Evolutionary conservation across 306 rosid genomes (phyloP), one percentile per base, ranked within the genome.

Genomic region (Sophora flavescens): DNA sequence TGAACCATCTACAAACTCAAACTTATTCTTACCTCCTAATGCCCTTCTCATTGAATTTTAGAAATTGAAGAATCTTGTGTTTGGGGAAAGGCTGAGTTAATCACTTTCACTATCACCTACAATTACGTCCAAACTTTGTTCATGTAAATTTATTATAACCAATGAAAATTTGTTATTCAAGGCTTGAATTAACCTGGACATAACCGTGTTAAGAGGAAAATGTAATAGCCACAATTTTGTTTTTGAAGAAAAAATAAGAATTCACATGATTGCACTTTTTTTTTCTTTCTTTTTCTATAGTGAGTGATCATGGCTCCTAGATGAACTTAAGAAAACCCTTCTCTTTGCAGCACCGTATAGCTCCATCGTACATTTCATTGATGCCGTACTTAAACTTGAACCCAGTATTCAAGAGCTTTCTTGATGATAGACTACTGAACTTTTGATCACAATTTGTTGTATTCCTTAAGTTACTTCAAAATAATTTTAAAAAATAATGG

Each of bases 281-380:
- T 30, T 68, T 22, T 3, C n/a, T n/a, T n/a, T n/a, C n/a, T 22
- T 1, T 6, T 36, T 1, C 16, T 0, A 60, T 35, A 42, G 38
- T 35, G 39, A 42, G 38, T 35, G 39, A 9, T 18, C 8, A 16
- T 65, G 36, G 41, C 47, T 42, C 11, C 8, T 17, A 50, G 26
- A 28, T 15, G 63, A 48, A 8, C 53, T 63, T 57, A 7, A 85
- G 84, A 28, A 75, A 56, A 33, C 89, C 85, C 85, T 83, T 88
- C 17, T 81, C 87, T 81, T 79, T 88, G 78, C 85, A 86, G 45
- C 80, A 58, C 30, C 70, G 67, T 53, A 88, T 67, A 22, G 92
- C 87, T 6, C 72, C 88, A 73, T 81, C 84, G 54, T 78, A 78
- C 75, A 86, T 88, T 38, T 84, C 92, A 10, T 56, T 77, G 15